A percentile compares a stretch with the other conserved stretches of the same genome.
Conservation (phyloP, 2,329 filamentous ascomycete genomes). For the Massarina eburnea region DNA sequence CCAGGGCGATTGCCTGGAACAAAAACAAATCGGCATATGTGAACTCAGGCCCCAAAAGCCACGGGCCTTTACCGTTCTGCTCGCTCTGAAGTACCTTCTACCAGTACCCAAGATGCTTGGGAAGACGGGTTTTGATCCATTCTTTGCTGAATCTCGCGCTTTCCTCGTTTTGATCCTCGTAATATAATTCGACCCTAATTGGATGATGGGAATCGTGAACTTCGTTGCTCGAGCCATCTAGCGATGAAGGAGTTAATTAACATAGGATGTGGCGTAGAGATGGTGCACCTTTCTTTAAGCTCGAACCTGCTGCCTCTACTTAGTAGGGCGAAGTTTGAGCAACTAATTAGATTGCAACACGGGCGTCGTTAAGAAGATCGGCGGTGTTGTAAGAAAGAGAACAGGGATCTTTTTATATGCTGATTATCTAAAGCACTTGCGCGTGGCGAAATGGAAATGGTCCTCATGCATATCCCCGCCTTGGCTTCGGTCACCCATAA, state of each 20-base stretch:
- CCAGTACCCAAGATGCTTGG: slow-evolving; percentile 12
- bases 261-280: no score
- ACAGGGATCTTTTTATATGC: no score
- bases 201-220: slow-evolving; percentile 74
- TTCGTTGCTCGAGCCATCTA: slow-evolving; percentile 66
- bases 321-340: no score
- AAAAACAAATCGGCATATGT: slow-evolving; percentile 9
- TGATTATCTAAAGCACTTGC: no score
- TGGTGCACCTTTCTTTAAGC: no score
- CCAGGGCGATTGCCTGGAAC: slow-evolving; percentile 4
- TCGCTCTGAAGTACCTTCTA: slow-evolving; percentile 7
- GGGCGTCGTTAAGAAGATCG: no score
- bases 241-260: slow-evolving; percentile 65
- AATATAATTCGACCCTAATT: slow-evolving; percentile 58
- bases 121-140: slow-evolving; percentile 10
- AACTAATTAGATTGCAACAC: no score
- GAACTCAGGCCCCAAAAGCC: slow-evolving; percentile 4
- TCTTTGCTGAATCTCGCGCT: slow-evolving; percentile 6
- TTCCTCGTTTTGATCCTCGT: slow-evolving; percentile 49
- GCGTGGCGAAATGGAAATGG: no score
- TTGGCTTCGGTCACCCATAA: no score
- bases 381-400: no score
- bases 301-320: no score
- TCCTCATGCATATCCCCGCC: no score
- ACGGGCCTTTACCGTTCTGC: slow-evolving; percentile 1